Conservation (phyloP, 2,329 filamentous ascomycete species). For the Rhytidhysteron rufulum region DNA sequence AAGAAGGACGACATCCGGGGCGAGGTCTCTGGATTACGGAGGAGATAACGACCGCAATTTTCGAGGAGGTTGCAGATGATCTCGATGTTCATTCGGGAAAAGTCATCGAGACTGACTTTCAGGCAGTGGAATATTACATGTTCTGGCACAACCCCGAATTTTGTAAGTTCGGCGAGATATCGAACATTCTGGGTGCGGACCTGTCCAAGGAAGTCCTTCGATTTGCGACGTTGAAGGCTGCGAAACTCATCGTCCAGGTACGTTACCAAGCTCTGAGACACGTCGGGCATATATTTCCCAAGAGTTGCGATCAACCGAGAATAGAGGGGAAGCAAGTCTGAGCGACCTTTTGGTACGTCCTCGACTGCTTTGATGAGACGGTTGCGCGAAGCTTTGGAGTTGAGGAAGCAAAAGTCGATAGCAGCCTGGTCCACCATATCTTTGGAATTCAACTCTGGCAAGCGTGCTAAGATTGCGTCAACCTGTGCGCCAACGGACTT, state of each 20-base stretch:
- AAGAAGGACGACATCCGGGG: constrained; percentile 92
- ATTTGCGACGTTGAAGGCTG: constrained; percentile 92
- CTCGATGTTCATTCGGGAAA: constrained; percentile 98
- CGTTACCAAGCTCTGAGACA: constrained; percentile 85
- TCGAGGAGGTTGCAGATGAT: constrained; percentile 95
- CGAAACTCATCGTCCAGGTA: constrained; percentile 96
- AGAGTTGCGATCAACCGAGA: constrained; percentile 90
- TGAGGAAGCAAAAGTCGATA: constrained; percentile 95
- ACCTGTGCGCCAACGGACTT: constrained; percentile 97
- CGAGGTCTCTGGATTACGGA: constrained; percentile 88
- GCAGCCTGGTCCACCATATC: constrained; percentile 89
- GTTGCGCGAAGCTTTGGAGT: constrained; percentile 96
- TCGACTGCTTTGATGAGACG: constrained; percentile 88
- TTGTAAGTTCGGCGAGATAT: constrained; percentile 96
- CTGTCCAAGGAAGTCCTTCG: constrained; percentile 94
- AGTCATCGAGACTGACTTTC: constrained; percentile 95
- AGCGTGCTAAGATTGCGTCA: constrained; percentile 77
- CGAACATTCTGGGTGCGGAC: constrained; percentile 91
- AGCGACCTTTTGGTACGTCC: constrained; percentile 89
- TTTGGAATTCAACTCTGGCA: constrained; percentile 90
- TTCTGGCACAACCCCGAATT: constrained; percentile 96
- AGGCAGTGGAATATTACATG: constrained; percentile 98
- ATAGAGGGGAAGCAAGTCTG: constrained; percentile 86
- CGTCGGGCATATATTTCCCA: constrained; percentile 87
- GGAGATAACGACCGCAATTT: constrained; percentile 90